These are phyloP conservation scores for Cryptococcus amylolentus DNA, from an alignment of 1,284 basidiomycete species.

Conservation along the genomic window DNA sequence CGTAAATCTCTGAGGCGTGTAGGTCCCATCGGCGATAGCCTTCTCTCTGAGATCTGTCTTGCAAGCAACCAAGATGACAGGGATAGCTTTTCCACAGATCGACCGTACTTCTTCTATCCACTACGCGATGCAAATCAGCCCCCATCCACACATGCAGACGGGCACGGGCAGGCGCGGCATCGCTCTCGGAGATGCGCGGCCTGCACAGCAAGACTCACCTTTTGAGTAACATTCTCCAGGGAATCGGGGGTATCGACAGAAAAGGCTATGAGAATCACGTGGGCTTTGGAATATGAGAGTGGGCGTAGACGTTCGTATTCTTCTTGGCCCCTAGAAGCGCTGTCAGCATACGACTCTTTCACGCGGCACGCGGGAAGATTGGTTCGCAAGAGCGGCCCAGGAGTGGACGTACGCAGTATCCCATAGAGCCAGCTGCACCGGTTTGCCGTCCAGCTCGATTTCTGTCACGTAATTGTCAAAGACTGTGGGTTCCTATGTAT, in stretches of 20 bases:
- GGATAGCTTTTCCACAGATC: conserved; percentile 69
- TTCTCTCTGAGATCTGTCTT: conserved; percentile 55
- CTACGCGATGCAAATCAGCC: conserved; percentile 49
- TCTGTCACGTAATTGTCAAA: conserved; percentile 99
- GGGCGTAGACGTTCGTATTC: conserved; percentile 95
- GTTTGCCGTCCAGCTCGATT: conserved; percentile 93
- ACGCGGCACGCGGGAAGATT: too few species aligned
- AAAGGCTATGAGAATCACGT: conserved; percentile 97
- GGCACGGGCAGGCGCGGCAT: too few species aligned
- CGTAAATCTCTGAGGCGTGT: conserved; percentile 42
- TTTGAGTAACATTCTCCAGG: conserved; percentile 88
- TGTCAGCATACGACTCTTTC: too few species aligned
- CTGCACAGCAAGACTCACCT: conserved; percentile 55
- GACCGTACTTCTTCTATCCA: conserved; percentile 96
- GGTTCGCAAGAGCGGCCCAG: background rate
- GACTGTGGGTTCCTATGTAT: conserved; percentile 60
- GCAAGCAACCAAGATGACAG: conserved; percentile 54
- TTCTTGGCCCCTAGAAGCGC: conserved; percentile 72
- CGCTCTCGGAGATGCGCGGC: background rate
- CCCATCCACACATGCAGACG: background rate
- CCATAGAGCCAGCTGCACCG: conserved; percentile 92
- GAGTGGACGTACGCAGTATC: conserved; percentile 79
- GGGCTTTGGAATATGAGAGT: conserved; percentile 95
- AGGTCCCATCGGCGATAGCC: conserved; percentile 48
- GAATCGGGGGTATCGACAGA: conserved; percentile 95